Conservation (phyloP, 1,284 basidiomycete genomes). For the Peniophora sp. region DNA sequence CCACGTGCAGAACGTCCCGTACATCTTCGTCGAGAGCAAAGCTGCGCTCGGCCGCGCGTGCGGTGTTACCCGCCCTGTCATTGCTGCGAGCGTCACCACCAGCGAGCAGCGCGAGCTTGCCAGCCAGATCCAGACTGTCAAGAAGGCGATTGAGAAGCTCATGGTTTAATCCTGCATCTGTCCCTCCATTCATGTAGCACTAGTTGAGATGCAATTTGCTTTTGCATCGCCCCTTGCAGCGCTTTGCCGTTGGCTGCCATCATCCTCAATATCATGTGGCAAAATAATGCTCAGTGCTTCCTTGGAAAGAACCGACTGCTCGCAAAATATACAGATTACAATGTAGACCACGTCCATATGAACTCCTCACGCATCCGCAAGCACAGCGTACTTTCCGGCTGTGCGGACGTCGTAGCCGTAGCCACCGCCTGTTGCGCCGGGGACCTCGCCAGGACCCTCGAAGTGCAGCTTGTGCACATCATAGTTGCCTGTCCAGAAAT, state of each 20-base stretch:
- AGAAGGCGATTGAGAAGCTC: constrained; percentile 81
- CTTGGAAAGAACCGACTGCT: too few relatives aligned
- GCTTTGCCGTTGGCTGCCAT: too few relatives aligned
- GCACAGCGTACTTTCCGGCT: constrained; percentile 18
- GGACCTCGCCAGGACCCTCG: constrained; percentile 66
- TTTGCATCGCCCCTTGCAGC: too few relatives aligned
- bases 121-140: constrained; percentile 87
- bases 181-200: too few relatives aligned
- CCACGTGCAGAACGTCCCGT: constrained; percentile 77
- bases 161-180: constrained; percentile 22
- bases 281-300: too few relatives aligned
- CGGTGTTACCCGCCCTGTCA: constrained; percentile 93
- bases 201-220: too few relatives aligned
- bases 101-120: constrained; percentile 92
- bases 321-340: too few relatives aligned
- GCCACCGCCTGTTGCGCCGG: constrained; percentile 49
- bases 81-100: constrained; percentile 91
- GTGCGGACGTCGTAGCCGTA: constrained; percentile 75
- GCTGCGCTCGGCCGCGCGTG: constrained; percentile 94
- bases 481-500: constrained; percentile 58
- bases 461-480: constrained; percentile 77
- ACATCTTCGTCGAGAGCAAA: constrained; percentile 93
- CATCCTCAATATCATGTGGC: too few relatives aligned
- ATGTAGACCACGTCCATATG: too few relatives aligned
- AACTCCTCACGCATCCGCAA: background rate